Conservation (phyloP, 2,329 filamentous ascomycete species). For the Chalaropsis ovoidea region DNA sequence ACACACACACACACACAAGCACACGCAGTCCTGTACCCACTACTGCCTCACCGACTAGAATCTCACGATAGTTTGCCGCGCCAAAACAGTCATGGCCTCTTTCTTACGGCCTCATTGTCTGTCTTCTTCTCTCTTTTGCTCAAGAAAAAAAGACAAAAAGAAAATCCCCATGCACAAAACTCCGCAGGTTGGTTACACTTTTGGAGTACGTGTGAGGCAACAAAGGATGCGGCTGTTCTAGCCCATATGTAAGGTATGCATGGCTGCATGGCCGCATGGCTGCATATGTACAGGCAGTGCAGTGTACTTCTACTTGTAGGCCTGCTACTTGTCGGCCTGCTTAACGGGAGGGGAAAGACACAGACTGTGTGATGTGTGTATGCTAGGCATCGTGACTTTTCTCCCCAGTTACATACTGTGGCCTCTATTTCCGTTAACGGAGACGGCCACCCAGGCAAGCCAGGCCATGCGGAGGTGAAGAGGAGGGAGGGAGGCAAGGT, state of each 20-base stretch:
- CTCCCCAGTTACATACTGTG: background rate
- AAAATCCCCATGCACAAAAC: background rate
- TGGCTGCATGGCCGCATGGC: background rate
- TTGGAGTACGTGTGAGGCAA: background rate
- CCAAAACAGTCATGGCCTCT: background rate
- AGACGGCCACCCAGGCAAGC: background rate
- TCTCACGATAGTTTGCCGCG: conserved; percentile 8
- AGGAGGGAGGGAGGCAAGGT: background rate
- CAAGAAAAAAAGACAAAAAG: background rate
- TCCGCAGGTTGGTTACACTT: background rate
- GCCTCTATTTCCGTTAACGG: background rate
- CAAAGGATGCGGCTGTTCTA: conserved; percentile 9
- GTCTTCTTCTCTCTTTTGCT: background rate
- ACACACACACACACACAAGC: no score
- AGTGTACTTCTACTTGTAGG: no score
- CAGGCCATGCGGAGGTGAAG: background rate
- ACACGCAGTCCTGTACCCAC: background rate
- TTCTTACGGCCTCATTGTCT: background rate
- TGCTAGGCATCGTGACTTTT: conserved; percentile 6
- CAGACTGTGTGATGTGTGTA: background rate
- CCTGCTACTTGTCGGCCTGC: no score
- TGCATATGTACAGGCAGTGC: background rate
- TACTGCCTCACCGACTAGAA: conserved; percentile 1
- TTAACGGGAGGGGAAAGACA: no score
- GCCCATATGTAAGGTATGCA: background rate